Evolutionary conservation across 495 filamentous ascomycete genomes (phyloP), one percentile per base, ranked within the genome.

Genomic region (Hypoxylon crocopeplum): DNA sequence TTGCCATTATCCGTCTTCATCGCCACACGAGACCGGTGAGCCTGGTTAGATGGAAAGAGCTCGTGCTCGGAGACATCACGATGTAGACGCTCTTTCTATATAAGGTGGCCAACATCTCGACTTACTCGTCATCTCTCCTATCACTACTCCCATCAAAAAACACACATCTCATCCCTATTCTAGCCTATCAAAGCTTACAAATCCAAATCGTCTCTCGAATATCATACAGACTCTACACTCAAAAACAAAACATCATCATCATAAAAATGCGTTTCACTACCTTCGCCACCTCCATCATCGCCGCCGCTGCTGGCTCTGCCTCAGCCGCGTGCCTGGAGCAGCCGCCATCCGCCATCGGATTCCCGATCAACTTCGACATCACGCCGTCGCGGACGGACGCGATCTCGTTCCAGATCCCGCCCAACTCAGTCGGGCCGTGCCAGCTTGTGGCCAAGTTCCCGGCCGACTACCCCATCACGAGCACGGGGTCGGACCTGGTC

Each of bases 381-480:
- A 51, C 56, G 17, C 33, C 51, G 12, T 1, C 10, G 25, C 59
- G 52, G 3, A 7, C 36, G 15, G 38, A 56, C 59, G 11, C 33
- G 2, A 12, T 71, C 15, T 34, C 56, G 39, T 72, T 70, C 59
- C 38, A 38, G 39, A 52, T 72, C 45, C 62, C 67, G 10, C 4
- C 49, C 38, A 33, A 19, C 62, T 53, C 56, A 8, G 41, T 20
- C 20, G 69, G 72, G 8, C 67, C 73, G 7, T 75, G 73, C 71
- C 32, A 58, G 30, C 68, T 75, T 0, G 44, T 73, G 33, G 68
- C 67, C 36, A 53, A 39, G 39, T 73, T 75, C 66, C 72, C 72
- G 12, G 61, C 56, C 2, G 48, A 44, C 50, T 73, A 68, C 53
- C 54, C 64, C 11, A 61, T 71, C 44, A 11, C 37, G 7, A 58